Evolutionary conservation across 306 rosid species (phyloP).

Genomic region (Datisca glomerata): DNA sequence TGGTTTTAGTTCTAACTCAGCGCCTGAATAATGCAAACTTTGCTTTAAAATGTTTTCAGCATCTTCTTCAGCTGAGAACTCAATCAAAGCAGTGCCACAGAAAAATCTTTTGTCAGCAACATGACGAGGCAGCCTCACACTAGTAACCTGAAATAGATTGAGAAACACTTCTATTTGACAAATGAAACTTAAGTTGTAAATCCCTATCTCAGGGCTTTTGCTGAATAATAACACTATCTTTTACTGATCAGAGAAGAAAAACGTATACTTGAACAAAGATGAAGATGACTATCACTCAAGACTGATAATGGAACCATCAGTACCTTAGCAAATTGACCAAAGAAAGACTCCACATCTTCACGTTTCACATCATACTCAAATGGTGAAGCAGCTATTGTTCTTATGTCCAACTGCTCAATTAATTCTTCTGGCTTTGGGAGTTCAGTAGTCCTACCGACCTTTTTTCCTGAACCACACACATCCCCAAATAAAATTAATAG

Average conservation of each 20-base stretch:
- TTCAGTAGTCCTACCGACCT: constrained; percentile 54
- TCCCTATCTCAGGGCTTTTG: too few species aligned
- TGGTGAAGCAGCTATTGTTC: constrained; percentile 77
- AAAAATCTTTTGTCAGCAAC: constrained; percentile 69
- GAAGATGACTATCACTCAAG: too few species aligned
- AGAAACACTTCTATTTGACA: background rate
- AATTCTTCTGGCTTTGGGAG: constrained; percentile 55
- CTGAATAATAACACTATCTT: too few species aligned
- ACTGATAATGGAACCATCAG: too few species aligned
- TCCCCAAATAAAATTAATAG: background rate
- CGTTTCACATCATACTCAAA: constrained; percentile 55
- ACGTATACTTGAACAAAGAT: too few species aligned
- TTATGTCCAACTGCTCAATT: constrained; percentile 67
- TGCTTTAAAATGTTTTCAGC: constrained; percentile 34
- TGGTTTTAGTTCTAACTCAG: constrained; percentile 45
- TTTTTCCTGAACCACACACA: constrained; percentile 35
- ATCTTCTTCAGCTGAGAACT: constrained; percentile 66
- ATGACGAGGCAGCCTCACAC: constrained; percentile 81
- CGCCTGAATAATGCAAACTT: constrained; percentile 45
- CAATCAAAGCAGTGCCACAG: constrained; percentile 75
- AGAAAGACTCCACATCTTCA: constrained; percentile 57
- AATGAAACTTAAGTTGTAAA: too few species aligned
- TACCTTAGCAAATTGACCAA: constrained; percentile 61
- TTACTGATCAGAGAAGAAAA: too few species aligned
- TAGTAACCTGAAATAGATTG: constrained; percentile 49